Percentiles rank a stretch among this genome's conserved stretches.
Conservation (phyloP, 176 grass and related monocot species). For the Raddia distichophylla region DNA sequence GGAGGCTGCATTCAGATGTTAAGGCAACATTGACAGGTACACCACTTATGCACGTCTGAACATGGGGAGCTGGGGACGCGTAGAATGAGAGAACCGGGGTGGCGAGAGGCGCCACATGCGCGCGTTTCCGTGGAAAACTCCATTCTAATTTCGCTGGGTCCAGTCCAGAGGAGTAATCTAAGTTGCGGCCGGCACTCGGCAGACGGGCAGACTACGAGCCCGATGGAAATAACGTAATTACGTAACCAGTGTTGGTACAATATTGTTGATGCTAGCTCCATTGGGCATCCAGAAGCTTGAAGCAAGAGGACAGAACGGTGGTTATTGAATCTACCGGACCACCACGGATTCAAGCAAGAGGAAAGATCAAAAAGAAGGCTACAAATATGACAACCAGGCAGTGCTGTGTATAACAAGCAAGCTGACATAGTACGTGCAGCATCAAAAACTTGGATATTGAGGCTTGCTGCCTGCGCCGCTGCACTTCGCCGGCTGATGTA, state of each 20-base stretch:
- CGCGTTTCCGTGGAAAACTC: not conserved
- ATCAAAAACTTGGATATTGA: not conserved
- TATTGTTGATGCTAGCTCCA: not conserved
- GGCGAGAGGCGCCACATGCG: not conserved
- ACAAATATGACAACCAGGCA: no score
- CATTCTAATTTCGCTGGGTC: not conserved
- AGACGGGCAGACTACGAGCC: not conserved
- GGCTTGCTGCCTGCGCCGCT: not conserved
- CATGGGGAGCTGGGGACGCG: not conserved
- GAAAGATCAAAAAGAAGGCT: not conserved
- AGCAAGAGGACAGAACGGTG: slow-evolving; percentile 22
- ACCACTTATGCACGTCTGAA: not conserved
- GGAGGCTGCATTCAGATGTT: no score
- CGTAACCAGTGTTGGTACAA: not conserved
- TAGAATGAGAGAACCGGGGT: not conserved
- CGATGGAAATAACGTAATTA: not conserved
- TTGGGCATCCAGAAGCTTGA: slow-evolving; percentile 1
- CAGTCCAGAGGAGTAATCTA: not conserved
- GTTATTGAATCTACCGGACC: not conserved
- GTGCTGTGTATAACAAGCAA: not conserved
- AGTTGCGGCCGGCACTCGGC: not conserved
- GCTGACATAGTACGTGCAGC: not conserved
- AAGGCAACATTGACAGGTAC: no score
- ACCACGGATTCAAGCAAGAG: not conserved
- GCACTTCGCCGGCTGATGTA: no score